Evolutionary conservation across 768 basidiomycete species (phyloP).

Genomic region (Tulasnella sp.): DNA sequence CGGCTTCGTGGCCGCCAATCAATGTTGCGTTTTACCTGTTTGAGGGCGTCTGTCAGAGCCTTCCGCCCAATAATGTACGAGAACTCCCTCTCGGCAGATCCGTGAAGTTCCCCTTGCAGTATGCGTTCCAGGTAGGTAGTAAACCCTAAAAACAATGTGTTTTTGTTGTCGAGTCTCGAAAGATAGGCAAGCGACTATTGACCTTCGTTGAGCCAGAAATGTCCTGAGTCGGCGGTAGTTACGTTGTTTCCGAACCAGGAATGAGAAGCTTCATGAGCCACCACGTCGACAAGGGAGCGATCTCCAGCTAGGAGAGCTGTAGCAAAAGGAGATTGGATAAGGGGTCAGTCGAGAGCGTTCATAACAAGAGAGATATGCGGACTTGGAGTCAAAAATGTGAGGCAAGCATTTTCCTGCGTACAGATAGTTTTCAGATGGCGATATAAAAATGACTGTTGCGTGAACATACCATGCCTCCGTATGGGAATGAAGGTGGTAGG

Average conservation of each 20-base stretch:
- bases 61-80: constrained; percentile 74
- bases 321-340: constrained; percentile 11
- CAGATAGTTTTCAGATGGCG: not conserved
- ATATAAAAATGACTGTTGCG: not conserved
- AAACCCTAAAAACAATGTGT: constrained; percentile 50
- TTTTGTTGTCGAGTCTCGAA: not conserved
- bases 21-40: constrained; percentile 32
- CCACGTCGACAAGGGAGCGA: constrained; percentile 78
- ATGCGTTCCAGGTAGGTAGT: constrained; percentile 90
- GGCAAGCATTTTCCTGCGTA: constrained; percentile 77
- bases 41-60: constrained; percentile 65
- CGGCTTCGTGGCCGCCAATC: not conserved
- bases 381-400: constrained; percentile 88
- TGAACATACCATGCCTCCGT: constrained; percentile 73
- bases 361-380: constrained; percentile 32
- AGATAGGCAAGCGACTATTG: not conserved
- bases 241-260: constrained; percentile 93
- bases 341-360: not conserved
- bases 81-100: constrained; percentile 74
- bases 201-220: constrained; percentile 86
- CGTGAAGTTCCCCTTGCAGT: constrained; percentile 63
- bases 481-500: constrained; percentile 88
- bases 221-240: constrained; percentile 67
- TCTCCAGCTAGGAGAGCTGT: constrained; percentile 83
- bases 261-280: constrained; percentile 69